Evolutionary conservation across 345 rosid species (phyloP), one percentile per base, ranked within the genome.

Genomic region (Mallotus nudiflorus): DNA sequence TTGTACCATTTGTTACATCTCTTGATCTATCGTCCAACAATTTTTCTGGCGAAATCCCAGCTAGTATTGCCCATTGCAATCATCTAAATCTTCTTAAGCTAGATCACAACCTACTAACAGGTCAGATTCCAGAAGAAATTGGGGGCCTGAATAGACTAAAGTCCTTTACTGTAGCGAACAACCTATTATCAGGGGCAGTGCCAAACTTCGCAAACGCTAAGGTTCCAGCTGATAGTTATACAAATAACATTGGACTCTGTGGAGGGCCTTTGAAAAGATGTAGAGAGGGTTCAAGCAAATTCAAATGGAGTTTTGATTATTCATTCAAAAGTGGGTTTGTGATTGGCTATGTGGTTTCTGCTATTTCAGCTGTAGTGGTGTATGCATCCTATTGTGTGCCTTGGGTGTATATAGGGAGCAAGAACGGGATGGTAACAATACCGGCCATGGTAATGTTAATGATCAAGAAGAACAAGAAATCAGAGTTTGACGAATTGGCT

Each of bases 41-140:
- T 10, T 74, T 81, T 39, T 70, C 74, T 4, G 84, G 78, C n/a
- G 50, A 66, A n/a, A 81, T 77, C 68, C 84, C 84, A 12, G 0
- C 45, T 0, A 11, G 12, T n/a, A 55, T 74, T 51, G 74, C 69
- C 10, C 53, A 77, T 45, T 63, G 72, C 25, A 8, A 42, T 8
- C 46, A 15, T 42, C 24, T 81, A 22, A 81, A 71, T 65, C 12
- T 31, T 1, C 77, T 81, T 12, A 74, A 45, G 7, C 69, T 77
- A 1, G 63, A 58, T 20, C 16, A 68, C 58, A 81, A 77, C 45
- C 42, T 33, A 62, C 65, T 81, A 11, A 56, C 57, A 0, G 79
- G 84, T 16, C 33, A n/a, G 13, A 81, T 81, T 45, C 80, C 81
- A 0, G 24, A 5, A 16, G 15, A 54, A 62, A 48, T 77, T 15